Percentiles rank a stretch among this genome's conserved stretches.
Conservation (phyloP, 306 rosid species). For the Arachis stenosperma region DNA sequence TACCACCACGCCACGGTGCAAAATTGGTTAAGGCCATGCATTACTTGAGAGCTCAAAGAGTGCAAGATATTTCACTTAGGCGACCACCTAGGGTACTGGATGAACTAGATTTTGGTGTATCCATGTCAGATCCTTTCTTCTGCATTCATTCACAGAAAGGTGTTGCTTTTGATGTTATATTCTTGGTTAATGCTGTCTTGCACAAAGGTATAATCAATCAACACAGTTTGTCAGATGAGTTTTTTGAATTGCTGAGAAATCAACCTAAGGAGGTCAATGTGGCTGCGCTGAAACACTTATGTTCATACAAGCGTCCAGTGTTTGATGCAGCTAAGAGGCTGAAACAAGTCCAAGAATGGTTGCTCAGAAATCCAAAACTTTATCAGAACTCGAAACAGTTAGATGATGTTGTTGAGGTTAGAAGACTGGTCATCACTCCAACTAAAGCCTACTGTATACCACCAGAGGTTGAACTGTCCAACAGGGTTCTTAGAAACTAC, state of each 20-base stretch:
- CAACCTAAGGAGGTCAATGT: slow-evolving; percentile 65
- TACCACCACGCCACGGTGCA: slow-evolving; percentile 73
- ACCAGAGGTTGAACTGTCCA: slow-evolving; percentile 83
- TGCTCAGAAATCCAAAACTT: slow-evolving; percentile 69
- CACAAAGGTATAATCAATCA: slow-evolving; percentile 76
- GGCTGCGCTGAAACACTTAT: slow-evolving; percentile 79
- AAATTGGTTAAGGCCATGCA: slow-evolving; percentile 61
- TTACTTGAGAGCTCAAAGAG: slow-evolving; percentile 61
- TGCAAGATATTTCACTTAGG: slow-evolving; percentile 39
- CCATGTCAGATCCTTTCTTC: slow-evolving; percentile 62
- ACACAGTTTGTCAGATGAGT: slow-evolving; percentile 57
- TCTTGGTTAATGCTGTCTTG: slow-evolving; percentile 67
- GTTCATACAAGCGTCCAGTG: slow-evolving; percentile 63
- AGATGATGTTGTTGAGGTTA: slow-evolving; percentile 70
- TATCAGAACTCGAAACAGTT: slow-evolving; percentile 54
- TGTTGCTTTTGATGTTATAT: slow-evolving; percentile 67
- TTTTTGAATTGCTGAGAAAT: slow-evolving; percentile 63
- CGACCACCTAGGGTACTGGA: slow-evolving; percentile 48
- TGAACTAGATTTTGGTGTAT: slow-evolving; percentile 68
- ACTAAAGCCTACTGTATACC: slow-evolving; percentile 80
- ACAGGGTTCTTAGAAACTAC: slow-evolving; percentile 74
- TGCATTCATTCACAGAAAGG: slow-evolving; percentile 48
- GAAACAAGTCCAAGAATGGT: slow-evolving; percentile 71
- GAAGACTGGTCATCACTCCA: slow-evolving; percentile 86
- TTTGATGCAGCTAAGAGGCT: slow-evolving; percentile 64